These are phyloP conservation scores for Stereum hirsutum DNA, from an alignment of 1,284 basidiomycete genomes.

Conservation along the genomic window DNA sequence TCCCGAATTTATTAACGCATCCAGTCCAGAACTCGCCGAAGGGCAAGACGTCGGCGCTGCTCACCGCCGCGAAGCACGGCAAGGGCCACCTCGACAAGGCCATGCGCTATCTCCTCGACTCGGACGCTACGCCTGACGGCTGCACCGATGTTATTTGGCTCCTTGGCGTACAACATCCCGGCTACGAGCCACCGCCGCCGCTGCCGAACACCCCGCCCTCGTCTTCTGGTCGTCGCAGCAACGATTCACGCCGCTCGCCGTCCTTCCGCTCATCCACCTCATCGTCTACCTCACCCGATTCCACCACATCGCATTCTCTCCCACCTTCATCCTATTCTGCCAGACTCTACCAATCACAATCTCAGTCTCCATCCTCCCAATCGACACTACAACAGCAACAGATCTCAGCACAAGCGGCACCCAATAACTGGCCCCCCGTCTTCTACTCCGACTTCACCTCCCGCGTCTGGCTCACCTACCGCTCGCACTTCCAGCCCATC, in stretches of 20 bases:
- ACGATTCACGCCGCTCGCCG: slow-evolving; percentile 27
- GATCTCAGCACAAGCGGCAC: slow-evolving; percentile 10
- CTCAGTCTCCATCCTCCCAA: slow-evolving; percentile 22
- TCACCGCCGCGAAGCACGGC: slow-evolving; percentile 61
- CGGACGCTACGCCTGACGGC: slow-evolving; percentile 74
- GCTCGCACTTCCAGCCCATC: slow-evolving; percentile 83
- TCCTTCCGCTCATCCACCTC: slow-evolving; percentile 42
- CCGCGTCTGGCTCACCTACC: slow-evolving; percentile 86
- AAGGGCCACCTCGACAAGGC: slow-evolving; percentile 72
- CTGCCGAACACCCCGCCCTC: slow-evolving; percentile 19
- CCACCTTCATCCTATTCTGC: slow-evolving; percentile 14
- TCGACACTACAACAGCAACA: too few species aligned
- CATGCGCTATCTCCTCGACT: slow-evolving; percentile 77
- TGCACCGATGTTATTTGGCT: slow-evolving; percentile 79
- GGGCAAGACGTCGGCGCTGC: slow-evolving; percentile 38
- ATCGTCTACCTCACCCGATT: slow-evolving; percentile 23
- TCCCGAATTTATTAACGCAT: slow-evolving; percentile 49
- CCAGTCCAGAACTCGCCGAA: slow-evolving; percentile 30
- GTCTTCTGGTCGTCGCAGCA: slow-evolving; percentile 23
- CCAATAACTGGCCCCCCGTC: slow-evolving; percentile 56
- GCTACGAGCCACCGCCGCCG: slow-evolving; percentile 48
- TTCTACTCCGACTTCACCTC: slow-evolving; percentile 91
- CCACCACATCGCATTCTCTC: slow-evolving; percentile 26
- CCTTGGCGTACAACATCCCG: slow-evolving; percentile 71
- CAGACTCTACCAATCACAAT: slow-evolving; percentile 22